These are phyloP conservation scores for Pichia paraexigua DNA, from an alignment of 805 yeast genomes.

Conservation along the genomic window DNA sequence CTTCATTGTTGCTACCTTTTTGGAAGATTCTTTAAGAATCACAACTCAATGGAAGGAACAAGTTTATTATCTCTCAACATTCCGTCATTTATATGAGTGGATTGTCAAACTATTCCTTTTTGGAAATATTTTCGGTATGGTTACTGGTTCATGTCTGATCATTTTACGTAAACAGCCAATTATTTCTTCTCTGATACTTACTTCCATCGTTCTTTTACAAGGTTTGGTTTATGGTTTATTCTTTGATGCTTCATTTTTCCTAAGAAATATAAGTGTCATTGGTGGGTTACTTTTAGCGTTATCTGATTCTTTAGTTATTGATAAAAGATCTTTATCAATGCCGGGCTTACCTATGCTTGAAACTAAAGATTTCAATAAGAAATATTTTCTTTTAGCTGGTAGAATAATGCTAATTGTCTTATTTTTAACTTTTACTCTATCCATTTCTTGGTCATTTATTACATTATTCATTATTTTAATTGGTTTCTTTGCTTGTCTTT, in stretches of 20 bases:
- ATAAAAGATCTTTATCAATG: slow-evolving; percentile 54
- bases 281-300: slow-evolving; percentile 88
- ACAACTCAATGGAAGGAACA: slow-evolving; percentile 87
- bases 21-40: slow-evolving; percentile 82
- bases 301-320: slow-evolving; percentile 77
- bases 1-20: slow-evolving; percentile 87
- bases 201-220: slow-evolving; percentile 69
- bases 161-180: slow-evolving; percentile 60
- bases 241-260: slow-evolving; percentile 70
- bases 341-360: slow-evolving; percentile 74
- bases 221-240: slow-evolving; percentile 84
- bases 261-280: slow-evolving; percentile 81
- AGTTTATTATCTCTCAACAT: slow-evolving; percentile 71
- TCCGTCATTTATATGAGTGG: slow-evolving; percentile 71
- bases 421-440: slow-evolving; percentile 76
- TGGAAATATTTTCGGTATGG: slow-evolving; percentile 60
- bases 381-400: slow-evolving; percentile 80
- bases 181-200: slow-evolving; percentile 61
- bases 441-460: slow-evolving; percentile 62
- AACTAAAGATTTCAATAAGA: slow-evolving; percentile 57
- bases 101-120: slow-evolving; percentile 66
- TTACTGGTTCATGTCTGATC: slow-evolving; percentile 61
- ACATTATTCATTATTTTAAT: slow-evolving; percentile 57
- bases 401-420: slow-evolving; percentile 76
- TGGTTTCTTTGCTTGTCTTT: slow-evolving; percentile 62